Percentiles rank a stretch among this genome's conserved stretches.
Conservation (phyloP, 345 rosid species). For the Firmiana major region DNA sequence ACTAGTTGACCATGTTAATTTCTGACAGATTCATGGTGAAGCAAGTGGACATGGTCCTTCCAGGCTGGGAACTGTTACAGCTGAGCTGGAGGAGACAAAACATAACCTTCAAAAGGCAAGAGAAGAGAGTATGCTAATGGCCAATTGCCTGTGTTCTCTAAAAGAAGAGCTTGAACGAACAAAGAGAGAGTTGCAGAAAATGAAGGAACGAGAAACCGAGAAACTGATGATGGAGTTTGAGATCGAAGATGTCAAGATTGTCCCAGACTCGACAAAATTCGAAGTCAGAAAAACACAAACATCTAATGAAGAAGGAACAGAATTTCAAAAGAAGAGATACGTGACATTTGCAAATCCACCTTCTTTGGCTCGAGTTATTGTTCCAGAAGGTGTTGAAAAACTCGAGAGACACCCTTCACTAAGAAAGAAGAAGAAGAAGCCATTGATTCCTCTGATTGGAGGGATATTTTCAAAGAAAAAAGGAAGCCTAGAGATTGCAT, state of each 20-base stretch:
- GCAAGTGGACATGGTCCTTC: constrained; percentile 21
- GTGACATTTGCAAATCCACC: constrained; percentile 65
- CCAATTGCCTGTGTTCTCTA: constrained; percentile 49
- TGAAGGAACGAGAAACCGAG: constrained; percentile 33
- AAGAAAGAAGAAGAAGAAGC: constrained; percentile 63
- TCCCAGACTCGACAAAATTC: constrained; percentile 35
- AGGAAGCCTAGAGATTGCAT: constrained; percentile 26
- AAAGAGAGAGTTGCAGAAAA: constrained; percentile 51
- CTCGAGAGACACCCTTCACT: constrained; percentile 74
- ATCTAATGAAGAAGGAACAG: constrained; percentile 15
- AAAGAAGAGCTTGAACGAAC: constrained; percentile 76
- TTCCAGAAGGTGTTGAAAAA: constrained; percentile 32
- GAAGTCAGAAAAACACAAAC: constrained; percentile 26
- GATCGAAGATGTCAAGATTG: constrained; percentile 36
- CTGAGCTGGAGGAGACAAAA: constrained; percentile 77
- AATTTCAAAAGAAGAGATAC: constrained; percentile 61
- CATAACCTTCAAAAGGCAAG: constrained; percentile 57
- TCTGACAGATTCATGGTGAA: constrained; percentile 38
- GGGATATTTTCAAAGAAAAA: constrained; percentile 64
- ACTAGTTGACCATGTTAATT: neutral
- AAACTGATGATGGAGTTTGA: constrained; percentile 30
- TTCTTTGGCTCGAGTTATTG: constrained; percentile 27
- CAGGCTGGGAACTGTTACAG: constrained; percentile 32
- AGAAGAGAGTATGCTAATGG: constrained; percentile 64
- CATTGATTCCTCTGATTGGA: constrained; percentile 60